Conservation (phyloP, 129 eudicot genomes). For the sunflower (Helianthus annuus) region HanXRQr2.0-SUNRISE NC_035449.2:95422989-95423488, state of each 20-base stretch:
- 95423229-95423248: neutral
- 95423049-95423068: no score
- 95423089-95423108: no score
- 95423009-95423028: no score
- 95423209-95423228: slow-evolving; percentile 1
- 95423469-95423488: slow-evolving; percentile 1
- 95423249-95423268: neutral
- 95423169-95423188: neutral
- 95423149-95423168: neutral
- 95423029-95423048: no score
- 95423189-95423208: neutral
- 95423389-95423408: slow-evolving; percentile 78
- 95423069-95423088: no score
- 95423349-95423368: slow-evolving; percentile 7
- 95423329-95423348: neutral
- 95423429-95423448: neutral
- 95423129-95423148: no score
- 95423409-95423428: slow-evolving; percentile 37
- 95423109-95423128: no score
- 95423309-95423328: neutral
- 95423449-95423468: slow-evolving; percentile 16
- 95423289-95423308: neutral
- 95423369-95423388: slow-evolving; percentile 19
- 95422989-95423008: no score
- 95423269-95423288: slow-evolving; percentile 17